Evolutionary conservation across 495 filamentous ascomycete genomes (phyloP).

Genomic region (Neurospora sp.): DNA sequence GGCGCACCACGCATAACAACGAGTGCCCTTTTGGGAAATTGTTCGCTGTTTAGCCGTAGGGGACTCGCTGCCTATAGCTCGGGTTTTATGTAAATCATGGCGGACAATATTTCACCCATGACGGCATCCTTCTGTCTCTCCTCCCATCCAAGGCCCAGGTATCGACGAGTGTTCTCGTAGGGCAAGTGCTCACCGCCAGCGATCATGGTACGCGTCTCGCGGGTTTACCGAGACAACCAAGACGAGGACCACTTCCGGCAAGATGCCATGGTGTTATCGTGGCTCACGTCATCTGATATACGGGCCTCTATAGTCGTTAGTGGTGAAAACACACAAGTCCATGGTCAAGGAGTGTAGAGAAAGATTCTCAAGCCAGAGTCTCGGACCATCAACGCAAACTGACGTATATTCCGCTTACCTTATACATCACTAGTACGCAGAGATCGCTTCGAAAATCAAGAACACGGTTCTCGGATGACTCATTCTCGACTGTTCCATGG

Average conservation of each 20-base stretch:
- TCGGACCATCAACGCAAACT: not conserved
- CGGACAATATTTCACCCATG: slow-evolving; percentile 23
- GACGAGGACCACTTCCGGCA: not conserved
- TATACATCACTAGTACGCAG: not conserved
- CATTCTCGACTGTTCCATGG: not conserved
- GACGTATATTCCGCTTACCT: not conserved
- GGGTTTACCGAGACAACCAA: not conserved
- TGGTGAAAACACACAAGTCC: not conserved
- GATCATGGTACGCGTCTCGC: not conserved
- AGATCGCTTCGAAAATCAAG: not conserved
- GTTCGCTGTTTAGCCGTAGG: slow-evolving; percentile 28
- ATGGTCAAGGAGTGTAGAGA: not conserved
- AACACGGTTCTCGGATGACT: not conserved
- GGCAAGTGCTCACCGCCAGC: not conserved
- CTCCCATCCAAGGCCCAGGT: not conserved
- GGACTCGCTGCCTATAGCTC: slow-evolving; percentile 26
- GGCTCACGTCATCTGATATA: not conserved
- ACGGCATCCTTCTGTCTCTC: slow-evolving; percentile 21
- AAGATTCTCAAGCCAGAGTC: not conserved
- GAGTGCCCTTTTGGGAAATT: slow-evolving; percentile 36
- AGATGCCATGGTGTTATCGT: not conserved
- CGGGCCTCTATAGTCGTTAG: not conserved
- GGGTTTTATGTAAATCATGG: slow-evolving; percentile 32
- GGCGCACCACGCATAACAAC: slow-evolving; percentile 29
- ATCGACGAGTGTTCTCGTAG: not conserved